Evolutionary conservation across 202 grass and related monocot genomes (phyloP).

Genomic region (Panicum hallii): DNA sequence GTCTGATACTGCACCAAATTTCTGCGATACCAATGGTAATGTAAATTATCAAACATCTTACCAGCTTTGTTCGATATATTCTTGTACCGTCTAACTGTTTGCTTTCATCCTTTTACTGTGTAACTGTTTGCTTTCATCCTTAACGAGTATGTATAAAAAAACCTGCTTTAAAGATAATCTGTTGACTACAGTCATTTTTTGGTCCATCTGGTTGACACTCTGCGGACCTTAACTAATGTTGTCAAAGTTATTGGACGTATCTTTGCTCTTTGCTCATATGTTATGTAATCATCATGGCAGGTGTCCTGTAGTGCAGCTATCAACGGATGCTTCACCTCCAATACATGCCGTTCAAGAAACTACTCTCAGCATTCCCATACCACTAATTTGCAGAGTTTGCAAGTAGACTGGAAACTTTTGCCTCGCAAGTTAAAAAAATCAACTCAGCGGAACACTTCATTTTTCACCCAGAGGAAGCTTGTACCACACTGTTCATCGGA

Average conservation of each 20-base stretch:
- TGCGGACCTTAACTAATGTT: not conserved
- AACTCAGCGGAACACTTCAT: slow-evolving; percentile 30
- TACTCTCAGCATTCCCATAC: slow-evolving; percentile 40
- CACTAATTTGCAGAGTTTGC: slow-evolving; percentile 46
- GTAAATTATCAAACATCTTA: slow-evolving; percentile 3
- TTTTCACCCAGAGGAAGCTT: slow-evolving; percentile 48
- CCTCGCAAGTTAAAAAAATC: slow-evolving; percentile 60
- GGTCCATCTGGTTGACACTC: not conserved
- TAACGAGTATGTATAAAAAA: slow-evolving; percentile 17
- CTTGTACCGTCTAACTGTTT: not conserved
- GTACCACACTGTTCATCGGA: slow-evolving; percentile 56
- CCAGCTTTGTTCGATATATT: not conserved
- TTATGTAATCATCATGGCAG: slow-evolving; percentile 41
- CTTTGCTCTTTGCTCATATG: not conserved
- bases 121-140: not conserved
- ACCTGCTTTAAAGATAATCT: not conserved
- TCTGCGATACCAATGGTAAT: not conserved
- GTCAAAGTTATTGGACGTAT: not conserved
- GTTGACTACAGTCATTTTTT: not conserved
- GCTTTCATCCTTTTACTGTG: not conserved
- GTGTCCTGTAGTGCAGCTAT: slow-evolving; percentile 52
- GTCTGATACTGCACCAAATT: not conserved
- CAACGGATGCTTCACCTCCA: slow-evolving; percentile 52
- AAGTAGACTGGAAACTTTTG: slow-evolving; percentile 43
- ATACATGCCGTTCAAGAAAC: slow-evolving; percentile 44